phyloP scores from a whole-genome alignment of 257 asterid genomes.

The Cruciata laevipes region DNA sequence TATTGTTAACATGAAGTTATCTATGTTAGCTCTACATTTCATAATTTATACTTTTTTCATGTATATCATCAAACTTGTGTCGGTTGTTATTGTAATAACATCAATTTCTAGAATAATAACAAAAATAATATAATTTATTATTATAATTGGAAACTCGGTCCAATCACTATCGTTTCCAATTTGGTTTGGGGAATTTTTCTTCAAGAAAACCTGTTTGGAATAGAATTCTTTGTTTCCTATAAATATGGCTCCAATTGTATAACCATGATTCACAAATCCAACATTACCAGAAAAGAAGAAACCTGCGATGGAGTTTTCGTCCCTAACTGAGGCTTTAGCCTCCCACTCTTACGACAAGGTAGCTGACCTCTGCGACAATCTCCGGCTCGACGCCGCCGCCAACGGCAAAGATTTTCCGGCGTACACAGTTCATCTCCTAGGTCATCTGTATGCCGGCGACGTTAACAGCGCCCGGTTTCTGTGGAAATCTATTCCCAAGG shows the following conservation, averaged over 20 bases:
- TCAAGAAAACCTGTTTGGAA: no score
- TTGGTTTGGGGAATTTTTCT: no score
- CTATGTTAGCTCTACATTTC: background rate
- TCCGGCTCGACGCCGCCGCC: slow-evolving; percentile 74
- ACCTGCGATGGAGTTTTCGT: slow-evolving; percentile 55
- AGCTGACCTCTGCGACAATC: slow-evolving; percentile 63
- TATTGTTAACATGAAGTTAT: background rate
- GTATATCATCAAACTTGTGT: no score
- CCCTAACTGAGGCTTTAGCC: slow-evolving; percentile 55
- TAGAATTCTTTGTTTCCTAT: background rate
- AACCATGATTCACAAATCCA: no score
- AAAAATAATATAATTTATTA: no score
- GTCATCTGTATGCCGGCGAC: slow-evolving; percentile 63
- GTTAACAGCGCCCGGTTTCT: slow-evolving; percentile 78
- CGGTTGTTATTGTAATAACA: no score
- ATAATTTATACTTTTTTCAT: background rate
- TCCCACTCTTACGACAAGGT: slow-evolving; percentile 54
- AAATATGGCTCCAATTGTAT: background rate
- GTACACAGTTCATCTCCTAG: slow-evolving; percentile 75
- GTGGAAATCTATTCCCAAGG: slow-evolving; percentile 75
- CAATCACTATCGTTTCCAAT: no score
- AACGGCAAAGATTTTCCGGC: slow-evolving; percentile 61
- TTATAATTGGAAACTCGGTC: no score
- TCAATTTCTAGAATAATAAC: no score
- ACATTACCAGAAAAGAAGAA: no score